Percentiles rank a stretch among this genome's conserved stretches.
Evolutionary conservation across 2,329 filamentous ascomycete species (phyloP).

Genomic region (Delphinella strobiligena): DNA sequence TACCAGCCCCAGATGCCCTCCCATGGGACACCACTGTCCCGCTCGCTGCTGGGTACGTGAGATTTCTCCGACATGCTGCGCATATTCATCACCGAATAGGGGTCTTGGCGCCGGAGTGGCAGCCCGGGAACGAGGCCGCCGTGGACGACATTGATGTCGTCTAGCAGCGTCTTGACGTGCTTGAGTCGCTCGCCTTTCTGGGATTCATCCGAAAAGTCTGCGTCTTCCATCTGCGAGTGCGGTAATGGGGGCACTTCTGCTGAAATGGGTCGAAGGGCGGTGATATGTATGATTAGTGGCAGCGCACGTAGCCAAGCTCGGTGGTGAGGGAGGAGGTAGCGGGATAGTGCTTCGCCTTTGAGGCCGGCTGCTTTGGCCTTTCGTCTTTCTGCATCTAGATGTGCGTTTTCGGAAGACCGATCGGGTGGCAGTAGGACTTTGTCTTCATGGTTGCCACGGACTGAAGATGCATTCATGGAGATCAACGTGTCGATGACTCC

Average conservation of each 20-base stretch:
- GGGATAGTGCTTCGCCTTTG: constrained; percentile 5
- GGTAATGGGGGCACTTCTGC: not conserved
- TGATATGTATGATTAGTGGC: constrained; percentile 25
- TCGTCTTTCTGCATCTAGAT: not conserved
- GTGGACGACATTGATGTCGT: constrained; percentile 60
- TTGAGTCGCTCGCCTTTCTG: not conserved
- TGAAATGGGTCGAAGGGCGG: constrained; percentile 8
- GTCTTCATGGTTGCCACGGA: constrained; percentile 91
- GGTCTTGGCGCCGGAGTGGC: constrained; percentile 57
- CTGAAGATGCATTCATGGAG: constrained; percentile 60
- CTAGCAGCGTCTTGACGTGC: not conserved
- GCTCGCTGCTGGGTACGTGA: constrained; percentile 42
- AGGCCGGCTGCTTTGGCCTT: constrained; percentile 3
- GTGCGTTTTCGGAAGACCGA: not conserved
- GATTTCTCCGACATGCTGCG: constrained; percentile 58
- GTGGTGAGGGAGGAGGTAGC: constrained; percentile 15
- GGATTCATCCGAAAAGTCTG: not conserved
- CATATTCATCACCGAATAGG: constrained; percentile 85
- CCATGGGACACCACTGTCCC: constrained; percentile 50
- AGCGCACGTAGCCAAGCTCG: constrained; percentile 20
- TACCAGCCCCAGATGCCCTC: constrained; percentile 34
- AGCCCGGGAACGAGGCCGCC: constrained; percentile 73
- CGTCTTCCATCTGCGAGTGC: not conserved
- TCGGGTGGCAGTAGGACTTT: constrained; percentile 49
- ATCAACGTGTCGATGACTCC: constrained; percentile 69